Conservation (phyloP, 2,329 filamentous ascomycete species). For the Nigrospora sphaerica region DNA sequence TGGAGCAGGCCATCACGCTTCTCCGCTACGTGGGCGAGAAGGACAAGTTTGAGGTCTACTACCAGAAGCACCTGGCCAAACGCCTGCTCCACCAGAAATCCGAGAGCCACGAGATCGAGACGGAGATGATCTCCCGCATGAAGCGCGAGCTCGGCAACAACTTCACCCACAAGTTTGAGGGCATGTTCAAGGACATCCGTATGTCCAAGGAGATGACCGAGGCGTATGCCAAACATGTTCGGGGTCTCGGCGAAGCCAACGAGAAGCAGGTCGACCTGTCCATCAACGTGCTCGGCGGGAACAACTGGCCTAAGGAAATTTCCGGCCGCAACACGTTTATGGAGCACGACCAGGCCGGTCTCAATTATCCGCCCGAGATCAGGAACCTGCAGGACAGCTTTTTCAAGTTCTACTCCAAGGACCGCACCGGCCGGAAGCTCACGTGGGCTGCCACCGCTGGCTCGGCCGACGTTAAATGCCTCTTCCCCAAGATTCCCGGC, state of each 20-base stretch:
- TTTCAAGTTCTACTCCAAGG: conserved; percentile 78
- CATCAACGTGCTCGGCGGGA: conserved; percentile 83
- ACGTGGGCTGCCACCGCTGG: conserved; percentile 72
- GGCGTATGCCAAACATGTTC: conserved; percentile 65
- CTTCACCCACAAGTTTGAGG: conserved; percentile 87
- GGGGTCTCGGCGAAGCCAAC: conserved; percentile 41
- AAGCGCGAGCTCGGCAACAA: conserved; percentile 93
- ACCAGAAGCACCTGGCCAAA: conserved; percentile 92
- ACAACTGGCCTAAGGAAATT: conserved; percentile 89
- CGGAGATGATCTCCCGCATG: conserved; percentile 94
- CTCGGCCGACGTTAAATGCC: conserved; percentile 77
- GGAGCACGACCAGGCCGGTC: conserved; percentile 40
- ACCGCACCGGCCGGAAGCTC: conserved; percentile 80
- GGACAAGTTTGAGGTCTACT: conserved; percentile 93
- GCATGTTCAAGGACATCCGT: conserved; percentile 96
- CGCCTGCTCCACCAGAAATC: conserved; percentile 84
- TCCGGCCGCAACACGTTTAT: conserved; percentile 58
- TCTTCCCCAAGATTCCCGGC: conserved; percentile 64
- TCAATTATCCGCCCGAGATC: conserved; percentile 70
- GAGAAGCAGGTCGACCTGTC: conserved; percentile 67
- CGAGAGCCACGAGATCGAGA: conserved; percentile 85
- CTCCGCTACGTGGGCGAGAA: conserved; percentile 86
- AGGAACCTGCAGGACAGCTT: conserved; percentile 75
- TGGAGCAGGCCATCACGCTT: conserved; percentile 85
- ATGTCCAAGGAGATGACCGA: conserved; percentile 77